These are phyloP conservation scores for Noccaea bulbosa DNA, from an alignment of 345 rosid genomes.

Conservation along the genomic window DNA sequence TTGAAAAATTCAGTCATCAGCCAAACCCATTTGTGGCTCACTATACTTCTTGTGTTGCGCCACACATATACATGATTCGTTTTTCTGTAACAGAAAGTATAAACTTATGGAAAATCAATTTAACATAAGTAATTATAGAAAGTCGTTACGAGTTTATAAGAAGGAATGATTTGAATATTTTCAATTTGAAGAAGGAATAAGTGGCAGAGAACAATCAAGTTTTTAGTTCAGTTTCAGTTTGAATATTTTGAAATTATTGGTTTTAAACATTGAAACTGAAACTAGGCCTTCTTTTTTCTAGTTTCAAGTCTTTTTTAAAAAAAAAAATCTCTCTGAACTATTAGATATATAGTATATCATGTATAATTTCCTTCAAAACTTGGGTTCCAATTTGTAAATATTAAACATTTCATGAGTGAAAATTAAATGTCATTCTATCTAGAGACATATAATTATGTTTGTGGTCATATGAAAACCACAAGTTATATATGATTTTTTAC, in stretches of 20 bases:
- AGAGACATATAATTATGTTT: neutral
- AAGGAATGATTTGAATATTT: neutral
- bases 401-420: neutral
- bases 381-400: neutral
- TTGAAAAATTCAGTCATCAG: constrained; percentile 41
- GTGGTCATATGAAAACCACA: constrained; percentile 12
- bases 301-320: neutral
- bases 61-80: constrained; percentile 29
- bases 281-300: neutral
- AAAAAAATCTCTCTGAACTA: neutral
- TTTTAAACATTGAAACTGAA: neutral
- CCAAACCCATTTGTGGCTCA: constrained; percentile 43
- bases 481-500: neutral
- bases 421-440: neutral
- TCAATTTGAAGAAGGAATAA: too few relatives aligned
- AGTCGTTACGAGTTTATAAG: neutral
- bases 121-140: neutral
- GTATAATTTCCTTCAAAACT: neutral
- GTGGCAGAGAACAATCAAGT: neutral
- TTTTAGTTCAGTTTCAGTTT: neutral
- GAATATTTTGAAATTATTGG: neutral
- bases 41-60: constrained; percentile 40
- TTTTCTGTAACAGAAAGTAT: neutral
- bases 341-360: neutral
- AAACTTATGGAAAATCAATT: neutral